Evolutionary conservation across 1,284 basidiomycete genomes (phyloP).

Genomic region (Kalmanozyma brasiliensis): DNA sequence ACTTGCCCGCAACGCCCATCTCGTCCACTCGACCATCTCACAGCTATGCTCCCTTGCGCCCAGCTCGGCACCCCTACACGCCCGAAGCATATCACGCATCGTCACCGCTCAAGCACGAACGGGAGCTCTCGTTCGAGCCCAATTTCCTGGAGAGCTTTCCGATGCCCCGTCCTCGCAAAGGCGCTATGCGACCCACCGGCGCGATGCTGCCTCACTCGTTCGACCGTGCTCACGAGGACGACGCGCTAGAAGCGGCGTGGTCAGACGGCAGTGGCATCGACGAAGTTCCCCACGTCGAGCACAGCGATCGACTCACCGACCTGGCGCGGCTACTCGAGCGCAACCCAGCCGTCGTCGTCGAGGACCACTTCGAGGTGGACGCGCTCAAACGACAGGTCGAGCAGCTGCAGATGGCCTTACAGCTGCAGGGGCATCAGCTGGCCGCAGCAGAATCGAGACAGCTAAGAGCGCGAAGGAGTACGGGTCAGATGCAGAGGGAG

Average conservation of each 20-base stretch:
- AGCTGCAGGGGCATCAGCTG: slow-evolving; percentile 21
- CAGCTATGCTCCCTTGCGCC: too few species aligned
- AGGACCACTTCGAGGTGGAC: slow-evolving; percentile 32
- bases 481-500: slow-evolving; percentile 4
- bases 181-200: too few species aligned
- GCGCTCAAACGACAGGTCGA: slow-evolving; percentile 38
- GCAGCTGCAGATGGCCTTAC: slow-evolving; percentile 45
- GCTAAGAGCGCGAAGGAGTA: too few species aligned
- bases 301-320: background rate
- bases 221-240: too few species aligned
- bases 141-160: slow-evolving; percentile 3
- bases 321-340: background rate
- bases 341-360: background rate
- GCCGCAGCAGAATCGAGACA: slow-evolving; percentile 3
- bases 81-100: too few species aligned
- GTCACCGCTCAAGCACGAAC: too few species aligned
- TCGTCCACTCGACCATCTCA: slow-evolving; percentile 1
- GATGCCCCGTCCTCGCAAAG: slow-evolving; percentile 7
- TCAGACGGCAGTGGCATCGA: slow-evolving; percentile 33
- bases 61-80: too few species aligned
- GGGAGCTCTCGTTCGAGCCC: background rate
- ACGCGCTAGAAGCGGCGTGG: slow-evolving; percentile 33
- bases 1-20: slow-evolving; percentile 12
- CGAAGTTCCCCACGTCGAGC: slow-evolving; percentile 7
- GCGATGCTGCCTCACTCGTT: too few species aligned